Evolutionary conservation across 805 yeast species (phyloP), one percentile per base, ranked within the genome.

Genomic region (Zygosaccharomyces bisporus): DNA sequence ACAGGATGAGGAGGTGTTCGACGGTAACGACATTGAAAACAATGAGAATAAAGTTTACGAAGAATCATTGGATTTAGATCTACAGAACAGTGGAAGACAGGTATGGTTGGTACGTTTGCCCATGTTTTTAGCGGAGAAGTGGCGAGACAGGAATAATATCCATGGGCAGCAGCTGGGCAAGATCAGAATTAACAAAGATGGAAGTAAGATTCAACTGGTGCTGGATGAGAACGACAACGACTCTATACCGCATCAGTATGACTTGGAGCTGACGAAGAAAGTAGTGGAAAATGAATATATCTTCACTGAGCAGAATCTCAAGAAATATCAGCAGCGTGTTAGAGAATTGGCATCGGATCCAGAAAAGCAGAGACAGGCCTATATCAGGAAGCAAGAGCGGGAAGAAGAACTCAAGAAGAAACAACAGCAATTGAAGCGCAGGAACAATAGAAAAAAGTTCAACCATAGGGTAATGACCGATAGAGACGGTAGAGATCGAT

Each of bases 91-190:
- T 12, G 72, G 68, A 38, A 82, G 84, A 56, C 88, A 88, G 54
- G 82, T 93, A 33, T 93, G 98, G 99, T 71, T 93, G 17, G 95
- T 93, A 18, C 79, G 93, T 55, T 69, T 93, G 58, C 98, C 99
- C 1, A 80, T 86, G 58, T 88, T 88, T 58, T 69, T 93, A 49
- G 84, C 95, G 23, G 86, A 83, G 32, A 73, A 77, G 52, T 88
- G 97, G 95, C 75, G 80, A 43, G 74, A 83, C 50, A 74, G 77
- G 42, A 78, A 73, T 18, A 68, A 70, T 34, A 66, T 83, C 39
- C 74, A 78, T 42, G 96, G 96, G 5, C 81, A 83, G 57, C 82
- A 81, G 47, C 67, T 93, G 51, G 95, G 96, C 5, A 81, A 79
- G 54, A 86, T 93, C 29, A 79, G 85, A 58, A 85, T 89, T 48